phyloP scores from a whole-genome alignment of 192 early-diverging fungal genomes.

The Gonapodya sp. region DNA sequence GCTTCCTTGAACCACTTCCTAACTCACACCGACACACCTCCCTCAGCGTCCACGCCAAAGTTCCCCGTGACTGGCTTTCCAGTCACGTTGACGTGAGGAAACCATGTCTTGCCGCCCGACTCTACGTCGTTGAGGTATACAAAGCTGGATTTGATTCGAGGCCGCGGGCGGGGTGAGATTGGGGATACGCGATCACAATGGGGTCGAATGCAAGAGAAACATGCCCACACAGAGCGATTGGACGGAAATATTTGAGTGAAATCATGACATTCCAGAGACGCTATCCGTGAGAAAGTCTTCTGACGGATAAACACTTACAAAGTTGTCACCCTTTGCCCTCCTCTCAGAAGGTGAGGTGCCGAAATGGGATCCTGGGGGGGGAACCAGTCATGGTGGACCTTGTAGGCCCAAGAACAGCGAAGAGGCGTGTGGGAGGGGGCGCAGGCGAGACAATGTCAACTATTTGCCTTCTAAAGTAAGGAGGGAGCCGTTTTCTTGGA shows the following conservation, averaged over 20 bases:
- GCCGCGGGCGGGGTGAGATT: not conserved
- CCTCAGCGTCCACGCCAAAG: not conserved
- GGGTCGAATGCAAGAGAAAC: no score
- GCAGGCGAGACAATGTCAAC: not conserved
- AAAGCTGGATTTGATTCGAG: not conserved
- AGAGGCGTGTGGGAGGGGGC: not conserved
- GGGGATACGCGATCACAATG: not conserved
- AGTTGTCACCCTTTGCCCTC: not conserved
- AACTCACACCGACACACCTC: not conserved
- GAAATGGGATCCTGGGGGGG: not conserved
- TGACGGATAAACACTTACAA: no score
- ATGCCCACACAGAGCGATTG: no score
- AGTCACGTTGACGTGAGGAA: not conserved
- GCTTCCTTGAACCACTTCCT: no score
- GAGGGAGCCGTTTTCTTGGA: no score
- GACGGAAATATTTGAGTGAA: no score
- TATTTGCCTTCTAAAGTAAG: no score
- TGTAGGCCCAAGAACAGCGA: not conserved
- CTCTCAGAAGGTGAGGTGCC: not conserved
- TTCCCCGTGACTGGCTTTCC: not conserved
- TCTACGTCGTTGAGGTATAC: not conserved
- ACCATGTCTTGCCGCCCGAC: not conserved
- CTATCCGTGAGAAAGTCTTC: no score
- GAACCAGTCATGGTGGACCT: not conserved
- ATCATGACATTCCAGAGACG: no score